phyloP scores from a whole-genome alignment of 805 yeast genomes.

The Ogataea haglerorum region DNA sequence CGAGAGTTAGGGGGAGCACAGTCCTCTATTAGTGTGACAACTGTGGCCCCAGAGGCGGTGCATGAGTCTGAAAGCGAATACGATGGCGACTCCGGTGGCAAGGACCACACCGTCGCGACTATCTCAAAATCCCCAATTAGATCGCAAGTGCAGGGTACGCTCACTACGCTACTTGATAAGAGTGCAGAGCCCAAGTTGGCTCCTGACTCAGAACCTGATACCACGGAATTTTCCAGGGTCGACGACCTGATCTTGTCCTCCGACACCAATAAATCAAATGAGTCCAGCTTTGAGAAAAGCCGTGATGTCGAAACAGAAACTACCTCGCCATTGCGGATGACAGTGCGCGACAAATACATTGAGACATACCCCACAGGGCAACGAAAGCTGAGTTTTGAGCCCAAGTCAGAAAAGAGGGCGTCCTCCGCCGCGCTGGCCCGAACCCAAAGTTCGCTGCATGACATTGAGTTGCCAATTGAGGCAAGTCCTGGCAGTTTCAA shows the following conservation, averaged over 20 bases:
- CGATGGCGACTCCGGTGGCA: too few relatives aligned
- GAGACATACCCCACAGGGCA: not conserved
- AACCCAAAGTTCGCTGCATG: slow-evolving; percentile 1
- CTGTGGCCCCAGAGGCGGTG: too few relatives aligned
- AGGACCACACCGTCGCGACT: too few relatives aligned
- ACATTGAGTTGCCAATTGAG: not conserved
- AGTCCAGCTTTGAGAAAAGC: not conserved
- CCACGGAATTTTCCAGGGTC: too few relatives aligned
- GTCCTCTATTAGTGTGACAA: too few relatives aligned
- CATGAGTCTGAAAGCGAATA: too few relatives aligned
- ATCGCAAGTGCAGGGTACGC: too few relatives aligned
- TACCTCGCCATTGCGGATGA: not conserved
- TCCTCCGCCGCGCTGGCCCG: not conserved
- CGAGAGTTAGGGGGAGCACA: too few relatives aligned
- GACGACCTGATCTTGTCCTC: not conserved
- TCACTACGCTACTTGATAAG: too few relatives aligned
- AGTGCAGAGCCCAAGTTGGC: too few relatives aligned
- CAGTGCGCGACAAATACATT: not conserved
- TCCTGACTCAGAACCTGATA: too few relatives aligned
- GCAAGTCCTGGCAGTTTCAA: not conserved
- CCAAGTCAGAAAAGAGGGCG: not conserved
- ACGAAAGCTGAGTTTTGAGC: not conserved
- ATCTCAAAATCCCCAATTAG: too few relatives aligned
- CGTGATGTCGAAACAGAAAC: not conserved
- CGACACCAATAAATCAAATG: not conserved